Evolutionary conservation across 352 stramenopile genomes (phyloP).

Genomic region (Phytophthora fragariaefolia): DNA sequence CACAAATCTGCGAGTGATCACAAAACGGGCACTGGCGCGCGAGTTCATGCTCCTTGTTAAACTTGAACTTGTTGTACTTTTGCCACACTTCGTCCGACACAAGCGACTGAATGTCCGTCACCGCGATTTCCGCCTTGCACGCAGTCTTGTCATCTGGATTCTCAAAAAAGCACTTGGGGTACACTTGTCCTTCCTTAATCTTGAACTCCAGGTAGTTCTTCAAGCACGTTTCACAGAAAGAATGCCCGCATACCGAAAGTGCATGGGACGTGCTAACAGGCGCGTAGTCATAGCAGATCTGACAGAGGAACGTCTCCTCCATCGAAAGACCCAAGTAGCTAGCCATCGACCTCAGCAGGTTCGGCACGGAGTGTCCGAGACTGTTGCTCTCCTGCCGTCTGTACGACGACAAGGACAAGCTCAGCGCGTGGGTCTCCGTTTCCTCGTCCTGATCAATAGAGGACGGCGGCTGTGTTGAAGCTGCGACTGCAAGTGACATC

Average conservation of each 20-base stretch:
- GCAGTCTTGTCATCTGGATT: conserved; percentile 37
- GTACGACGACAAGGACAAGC: conserved; percentile 12
- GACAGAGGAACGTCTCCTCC: conserved; percentile 76
- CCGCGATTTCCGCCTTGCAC: conserved; percentile 50
- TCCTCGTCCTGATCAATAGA: conserved; percentile 22
- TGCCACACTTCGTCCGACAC: conserved; percentile 60
- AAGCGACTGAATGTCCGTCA: conserved; percentile 53
- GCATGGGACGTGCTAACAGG: conserved; percentile 41
- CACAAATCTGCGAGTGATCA: conserved; percentile 61
- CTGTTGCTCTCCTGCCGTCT: conserved; percentile 40
- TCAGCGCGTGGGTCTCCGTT: not conserved
- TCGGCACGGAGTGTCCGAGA: conserved; percentile 46
- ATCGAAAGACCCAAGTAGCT: conserved; percentile 65
- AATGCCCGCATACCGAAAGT: conserved; percentile 58
- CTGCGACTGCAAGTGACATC: conserved; percentile 22
- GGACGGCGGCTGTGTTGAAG: conserved; percentile 21
- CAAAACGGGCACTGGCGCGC: conserved; percentile 69
- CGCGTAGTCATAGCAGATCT: conserved; percentile 80
- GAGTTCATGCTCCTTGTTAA: conserved; percentile 77
- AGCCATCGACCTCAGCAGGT: conserved; percentile 56
- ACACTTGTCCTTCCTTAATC: conserved; percentile 73
- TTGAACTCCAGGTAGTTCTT: conserved; percentile 76
- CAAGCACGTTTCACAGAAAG: conserved; percentile 69
- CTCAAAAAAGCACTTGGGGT: conserved; percentile 74
- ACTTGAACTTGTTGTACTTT: conserved; percentile 88